phyloP scores from a whole-genome alignment of 2,329 filamentous ascomycete genomes.

The Setomelanomma holmii region DNA sequence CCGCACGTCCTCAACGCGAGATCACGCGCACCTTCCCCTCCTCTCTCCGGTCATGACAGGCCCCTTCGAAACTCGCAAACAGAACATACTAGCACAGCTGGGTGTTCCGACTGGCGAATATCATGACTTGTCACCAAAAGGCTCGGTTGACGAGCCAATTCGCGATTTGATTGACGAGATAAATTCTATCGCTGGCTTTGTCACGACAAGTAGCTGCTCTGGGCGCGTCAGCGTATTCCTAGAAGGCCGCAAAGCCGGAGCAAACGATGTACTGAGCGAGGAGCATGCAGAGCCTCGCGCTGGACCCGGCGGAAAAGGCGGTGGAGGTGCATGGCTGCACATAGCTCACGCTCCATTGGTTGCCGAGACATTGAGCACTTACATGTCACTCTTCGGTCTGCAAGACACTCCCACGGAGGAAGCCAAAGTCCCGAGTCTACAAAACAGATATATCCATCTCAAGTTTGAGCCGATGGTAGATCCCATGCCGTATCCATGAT shows the following conservation, averaged over 20 bases:
- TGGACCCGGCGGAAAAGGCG: conserved; percentile 82
- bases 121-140: conserved; percentile 86
- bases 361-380: conserved; percentile 11
- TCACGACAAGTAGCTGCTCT: conserved; percentile 93
- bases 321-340: conserved; percentile 79
- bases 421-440: conserved; percentile 8
- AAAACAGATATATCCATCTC: conserved; percentile 71
- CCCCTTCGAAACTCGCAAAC: conserved; percentile 65
- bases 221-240: conserved; percentile 87
- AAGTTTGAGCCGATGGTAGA: conserved; percentile 95
- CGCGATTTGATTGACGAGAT: conserved; percentile 78
- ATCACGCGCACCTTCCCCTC: conserved; percentile 21
- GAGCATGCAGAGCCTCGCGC: conserved; percentile 52
- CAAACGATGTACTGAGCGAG: conserved; percentile 5
- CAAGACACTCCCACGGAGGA: conserved; percentile 3
- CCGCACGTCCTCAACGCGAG: conserved; percentile 23
- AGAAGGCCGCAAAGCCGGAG: conserved; percentile 69
- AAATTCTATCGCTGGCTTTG: conserved; percentile 75
- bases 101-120: conserved; percentile 73
- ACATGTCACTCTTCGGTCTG: conserved; percentile 51
- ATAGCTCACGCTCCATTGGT: conserved; percentile 80
- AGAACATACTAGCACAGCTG: conserved; percentile 74
- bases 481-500: neutral
- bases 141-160: conserved; percentile 81
- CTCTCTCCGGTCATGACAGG: conserved; percentile 29